A percentile compares a stretch with the other conserved stretches of the same genome.
These are phyloP conservation scores for Penicillium brevicompactum DNA, from an alignment of 2,329 filamentous ascomycete species.

Conservation along the genomic window DNA sequence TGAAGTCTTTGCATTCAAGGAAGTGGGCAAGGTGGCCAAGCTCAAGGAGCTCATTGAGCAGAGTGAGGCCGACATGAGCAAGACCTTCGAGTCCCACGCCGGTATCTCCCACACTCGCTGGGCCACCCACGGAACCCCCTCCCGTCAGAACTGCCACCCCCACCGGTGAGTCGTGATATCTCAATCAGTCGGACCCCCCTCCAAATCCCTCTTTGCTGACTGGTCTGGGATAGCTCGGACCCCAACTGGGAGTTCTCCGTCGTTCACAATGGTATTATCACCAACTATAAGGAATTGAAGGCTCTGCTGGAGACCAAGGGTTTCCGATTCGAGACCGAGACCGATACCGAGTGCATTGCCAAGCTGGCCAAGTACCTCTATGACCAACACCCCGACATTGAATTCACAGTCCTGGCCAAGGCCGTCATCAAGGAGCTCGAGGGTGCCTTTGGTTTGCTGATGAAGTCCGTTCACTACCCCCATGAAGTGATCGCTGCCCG, in stretches of 20 bases:
- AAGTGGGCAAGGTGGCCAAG: conserved; percentile 98
- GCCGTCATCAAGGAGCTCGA: conserved; percentile 97
- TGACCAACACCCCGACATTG: conserved; percentile 89
- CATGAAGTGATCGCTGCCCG: conserved; percentile 97
- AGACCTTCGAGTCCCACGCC: conserved; percentile 96
- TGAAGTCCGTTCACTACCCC: conserved; percentile 98
- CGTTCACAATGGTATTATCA: conserved; percentile 99
- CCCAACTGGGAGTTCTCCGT: conserved; percentile 93
- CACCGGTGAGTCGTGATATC: conserved; percentile 69
- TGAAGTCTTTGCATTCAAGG: conserved; percentile 95
- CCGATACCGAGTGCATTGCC: conserved; percentile 98
- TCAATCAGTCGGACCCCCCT: background rate
- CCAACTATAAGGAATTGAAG: conserved; percentile 99
- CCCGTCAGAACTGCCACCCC: conserved; percentile 94
- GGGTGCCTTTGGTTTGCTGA: conserved; percentile 92
- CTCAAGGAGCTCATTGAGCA: conserved; percentile 89
- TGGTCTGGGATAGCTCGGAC: conserved; percentile 70
- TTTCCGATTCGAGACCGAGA: conserved; percentile 98
- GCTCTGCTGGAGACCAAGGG: conserved; percentile 90
- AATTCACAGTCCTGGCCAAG: conserved; percentile 96
- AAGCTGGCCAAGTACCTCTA: conserved; percentile 99
- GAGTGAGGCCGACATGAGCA: conserved; percentile 79
- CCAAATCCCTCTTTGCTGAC: background rate
- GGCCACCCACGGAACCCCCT: conserved; percentile 96
- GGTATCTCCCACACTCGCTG: conserved; percentile 99